A percentile compares a stretch with the other conserved stretches of the same genome.
phyloP scores from a whole-genome alignment of 352 stramenopile genomes.

The Peronospora belbahrii region DNA sequence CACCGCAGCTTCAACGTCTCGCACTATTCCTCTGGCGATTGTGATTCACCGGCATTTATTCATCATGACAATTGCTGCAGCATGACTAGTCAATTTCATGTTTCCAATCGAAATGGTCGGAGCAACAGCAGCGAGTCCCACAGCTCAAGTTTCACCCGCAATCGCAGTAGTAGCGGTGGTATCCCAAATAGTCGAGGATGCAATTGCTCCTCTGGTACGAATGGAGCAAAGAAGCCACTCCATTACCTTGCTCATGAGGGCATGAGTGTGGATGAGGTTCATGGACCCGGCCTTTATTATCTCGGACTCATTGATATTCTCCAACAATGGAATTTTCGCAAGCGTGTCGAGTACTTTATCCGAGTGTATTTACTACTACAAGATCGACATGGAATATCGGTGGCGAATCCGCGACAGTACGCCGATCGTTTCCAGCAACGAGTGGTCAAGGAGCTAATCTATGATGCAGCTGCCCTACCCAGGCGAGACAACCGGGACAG shows the following conservation, averaged over 20 bases:
- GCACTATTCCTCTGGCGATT: constrained; percentile 51
- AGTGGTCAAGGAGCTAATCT: constrained; percentile 68
- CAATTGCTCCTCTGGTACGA: constrained; percentile 25
- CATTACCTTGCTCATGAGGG: constrained; percentile 38
- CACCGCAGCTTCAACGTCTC: constrained; percentile 83
- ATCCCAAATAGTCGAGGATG: constrained; percentile 11
- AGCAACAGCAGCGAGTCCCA: constrained; percentile 24
- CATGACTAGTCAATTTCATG: constrained; percentile 11
- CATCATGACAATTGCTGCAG: constrained; percentile 22
- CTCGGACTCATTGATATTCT: constrained; percentile 94
- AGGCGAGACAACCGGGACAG: constrained; percentile 25
- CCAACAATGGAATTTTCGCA: constrained; percentile 91
- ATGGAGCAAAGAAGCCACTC: constrained; percentile 26
- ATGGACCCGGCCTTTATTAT: constrained; percentile 90
- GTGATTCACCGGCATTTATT: constrained; percentile 26
- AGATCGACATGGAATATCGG: constrained; percentile 62
- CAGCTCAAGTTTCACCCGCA: constrained; percentile 19
- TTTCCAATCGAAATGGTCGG: constrained; percentile 12
- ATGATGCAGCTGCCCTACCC: constrained; percentile 30
- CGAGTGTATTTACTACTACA: constrained; percentile 65
- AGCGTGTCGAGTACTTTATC: constrained; percentile 83
- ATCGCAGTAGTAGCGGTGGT: constrained; percentile 23
- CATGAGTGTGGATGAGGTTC: constrained; percentile 81
- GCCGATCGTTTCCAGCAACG: constrained; percentile 70
- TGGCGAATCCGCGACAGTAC: constrained; percentile 66